Conservation (phyloP, 306 rosid species). For the Acacia melanoxylon region DNA sequence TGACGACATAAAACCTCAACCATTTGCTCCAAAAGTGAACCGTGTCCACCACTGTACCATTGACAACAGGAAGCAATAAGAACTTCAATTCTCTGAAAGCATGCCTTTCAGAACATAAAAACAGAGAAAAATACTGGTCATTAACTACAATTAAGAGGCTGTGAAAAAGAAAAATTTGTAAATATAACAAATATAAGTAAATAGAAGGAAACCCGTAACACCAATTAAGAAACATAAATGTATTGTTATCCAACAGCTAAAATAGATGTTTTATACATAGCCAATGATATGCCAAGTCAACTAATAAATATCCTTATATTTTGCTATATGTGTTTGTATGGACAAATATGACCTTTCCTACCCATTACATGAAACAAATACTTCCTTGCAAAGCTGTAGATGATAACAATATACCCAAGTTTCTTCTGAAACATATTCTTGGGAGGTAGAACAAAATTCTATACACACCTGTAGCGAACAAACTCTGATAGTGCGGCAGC, state of each 20-base stretch:
- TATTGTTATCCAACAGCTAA: background rate
- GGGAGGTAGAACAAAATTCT: constrained; percentile 22
- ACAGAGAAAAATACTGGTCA: background rate
- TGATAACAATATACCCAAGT: background rate
- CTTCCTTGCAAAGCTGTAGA: background rate
- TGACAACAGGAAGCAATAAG: constrained; percentile 31
- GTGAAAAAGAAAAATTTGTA: background rate
- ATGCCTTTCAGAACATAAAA: background rate
- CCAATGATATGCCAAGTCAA: background rate
- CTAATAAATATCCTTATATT: background rate
- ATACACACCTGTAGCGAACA: constrained; percentile 75
- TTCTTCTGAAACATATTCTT: constrained; percentile 3
- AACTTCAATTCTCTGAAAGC: constrained; percentile 19
- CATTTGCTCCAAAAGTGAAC: constrained; percentile 83
- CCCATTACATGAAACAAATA: background rate
- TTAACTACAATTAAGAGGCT: background rate
- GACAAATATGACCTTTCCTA: background rate
- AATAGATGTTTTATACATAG: background rate
- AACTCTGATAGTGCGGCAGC: constrained; percentile 96
- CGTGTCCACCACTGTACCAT: constrained; percentile 67
- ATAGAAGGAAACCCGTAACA: background rate
- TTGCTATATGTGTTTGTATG: background rate
- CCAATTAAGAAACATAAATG: background rate
- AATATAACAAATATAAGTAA: background rate
- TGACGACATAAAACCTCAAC: constrained; percentile 88